Evolutionary conservation across 306 rosid genomes (phyloP), one percentile per base, ranked within the genome.

Genomic region (Inga laurina): DNA sequence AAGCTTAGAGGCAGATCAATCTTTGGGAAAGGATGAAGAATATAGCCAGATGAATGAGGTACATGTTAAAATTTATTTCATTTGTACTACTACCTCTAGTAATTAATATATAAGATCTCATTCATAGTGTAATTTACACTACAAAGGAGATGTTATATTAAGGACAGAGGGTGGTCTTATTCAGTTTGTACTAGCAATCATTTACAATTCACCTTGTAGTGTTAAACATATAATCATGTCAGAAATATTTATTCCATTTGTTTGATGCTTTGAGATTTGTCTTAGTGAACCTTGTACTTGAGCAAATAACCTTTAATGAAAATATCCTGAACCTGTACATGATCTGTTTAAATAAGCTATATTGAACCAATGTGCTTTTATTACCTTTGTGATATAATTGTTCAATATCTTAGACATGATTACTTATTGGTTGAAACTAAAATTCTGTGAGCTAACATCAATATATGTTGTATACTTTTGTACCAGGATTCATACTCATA

Each of bases 401-500:
- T 59, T 14, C 22, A 34, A 66, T 34, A 35, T 67, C 49, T 21
- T 70, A 24, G 46, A 27, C 30, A 64, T 64, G 7, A 11, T 34
- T 18, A 66, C 18, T 62, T 24, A n/a, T 37, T n/a, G 49, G 49
- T 7, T 19, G 51, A 70, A 70, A 44, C 48, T 43, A 43, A 27
- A 14, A 41, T n/a, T 41, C 43, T 3, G 54, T 9, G 7, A 72
- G 21, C 77, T 72, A 72, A 27, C 61, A 44, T 82, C 9, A 7
- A 45, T 34, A 21, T 56, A 41, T 41, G 44, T 43, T 44, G 14
- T 30, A 7, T 71, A 22, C 43, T 46, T 22, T 19, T 76, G 18
- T 79, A 18, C 45, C 84, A 87, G 93, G 90, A 88, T 67, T 46
- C 76, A 56, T 73, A 76, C 34, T 78, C 74, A 10, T 82, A 59